Conservation (phyloP, 2,329 filamentous ascomycete genomes). For the Neoarthrinium moseri region DNA sequence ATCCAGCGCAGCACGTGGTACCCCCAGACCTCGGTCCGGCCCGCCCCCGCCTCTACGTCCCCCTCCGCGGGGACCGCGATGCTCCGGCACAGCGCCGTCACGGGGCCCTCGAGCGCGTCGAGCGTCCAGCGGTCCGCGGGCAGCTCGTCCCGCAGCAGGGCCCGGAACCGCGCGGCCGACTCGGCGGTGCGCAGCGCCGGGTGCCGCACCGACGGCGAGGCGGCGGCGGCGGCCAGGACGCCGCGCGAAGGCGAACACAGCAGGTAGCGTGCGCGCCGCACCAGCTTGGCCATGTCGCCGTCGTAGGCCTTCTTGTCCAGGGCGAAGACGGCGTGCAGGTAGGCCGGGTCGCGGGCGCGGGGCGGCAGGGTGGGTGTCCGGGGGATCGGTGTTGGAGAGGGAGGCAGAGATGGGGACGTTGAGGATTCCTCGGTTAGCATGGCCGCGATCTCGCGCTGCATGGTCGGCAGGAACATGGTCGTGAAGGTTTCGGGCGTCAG, state of each 20-base stretch:
- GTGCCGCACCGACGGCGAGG: constrained; percentile 21
- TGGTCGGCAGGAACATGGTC: constrained; percentile 6
- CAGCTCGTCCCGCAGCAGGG: constrained; percentile 13
- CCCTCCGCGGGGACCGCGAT: no score
- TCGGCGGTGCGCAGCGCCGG: constrained; percentile 16
- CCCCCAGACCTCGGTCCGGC: constrained; percentile 18
- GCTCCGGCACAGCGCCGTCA: constrained; percentile 17
- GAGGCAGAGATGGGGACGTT: no score
- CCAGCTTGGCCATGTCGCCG: constrained; percentile 11
- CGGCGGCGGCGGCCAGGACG: constrained; percentile 6
- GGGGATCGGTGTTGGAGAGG: not conserved
- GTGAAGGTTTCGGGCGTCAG: constrained; percentile 5
- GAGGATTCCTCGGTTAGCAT: not conserved
- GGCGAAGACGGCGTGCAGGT: constrained; percentile 18
- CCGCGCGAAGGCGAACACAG: constrained; percentile 23
- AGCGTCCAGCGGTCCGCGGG: constrained; percentile 18
- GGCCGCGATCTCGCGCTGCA: constrained; percentile 1
- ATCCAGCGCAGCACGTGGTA: constrained; percentile 28
- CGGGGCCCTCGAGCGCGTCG: not conserved
- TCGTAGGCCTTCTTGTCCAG: constrained; percentile 15
- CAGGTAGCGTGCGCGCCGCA: constrained; percentile 21
- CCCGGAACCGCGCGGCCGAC: constrained; percentile 9
- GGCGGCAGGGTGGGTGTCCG: not conserved
- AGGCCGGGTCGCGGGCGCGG: constrained; percentile 9
- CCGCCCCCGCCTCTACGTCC: no score